Evolutionary conservation across 1,284 basidiomycete species (phyloP).

Genomic region (Puccinia polysora): DNA sequence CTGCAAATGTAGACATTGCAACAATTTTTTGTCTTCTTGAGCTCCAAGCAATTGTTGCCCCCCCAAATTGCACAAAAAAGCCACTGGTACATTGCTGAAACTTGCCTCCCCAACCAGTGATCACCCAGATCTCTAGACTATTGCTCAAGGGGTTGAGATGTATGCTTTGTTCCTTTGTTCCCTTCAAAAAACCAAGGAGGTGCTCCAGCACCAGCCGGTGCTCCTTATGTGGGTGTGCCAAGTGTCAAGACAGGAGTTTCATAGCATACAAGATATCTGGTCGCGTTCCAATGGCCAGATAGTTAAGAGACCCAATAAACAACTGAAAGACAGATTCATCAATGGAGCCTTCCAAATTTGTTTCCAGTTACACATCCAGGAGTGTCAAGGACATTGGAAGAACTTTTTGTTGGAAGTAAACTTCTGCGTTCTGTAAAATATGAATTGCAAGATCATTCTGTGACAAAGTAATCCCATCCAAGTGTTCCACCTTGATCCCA

Average conservation of each 20-base stretch:
- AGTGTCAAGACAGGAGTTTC: neutral
- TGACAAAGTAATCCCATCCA: neutral
- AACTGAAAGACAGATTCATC: neutral
- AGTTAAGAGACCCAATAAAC: neutral
- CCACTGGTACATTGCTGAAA: neutral
- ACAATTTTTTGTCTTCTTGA: neutral
- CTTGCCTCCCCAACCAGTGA: neutral
- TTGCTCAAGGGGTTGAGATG: neutral
- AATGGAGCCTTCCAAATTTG: neutral
- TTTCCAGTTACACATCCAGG: neutral
- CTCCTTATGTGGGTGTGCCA: neutral
- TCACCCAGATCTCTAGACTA: neutral
- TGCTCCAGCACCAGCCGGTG: neutral
- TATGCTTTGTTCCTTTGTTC: neutral
- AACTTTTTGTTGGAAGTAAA: neutral
- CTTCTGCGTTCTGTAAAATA: neutral
- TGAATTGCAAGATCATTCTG: neutral
- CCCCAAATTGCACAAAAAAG: neutral
- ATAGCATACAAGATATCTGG: neutral
- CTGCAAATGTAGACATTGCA: neutral
- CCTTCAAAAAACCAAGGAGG: neutral
- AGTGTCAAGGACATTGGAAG: neutral
- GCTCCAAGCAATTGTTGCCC: neutral
- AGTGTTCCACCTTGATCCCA: neutral
- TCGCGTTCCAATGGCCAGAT: slow-evolving; percentile 2